phyloP scores from a whole-genome alignment of 148 eudicot genomes.

The Gaultheria prostrata region DNA sequence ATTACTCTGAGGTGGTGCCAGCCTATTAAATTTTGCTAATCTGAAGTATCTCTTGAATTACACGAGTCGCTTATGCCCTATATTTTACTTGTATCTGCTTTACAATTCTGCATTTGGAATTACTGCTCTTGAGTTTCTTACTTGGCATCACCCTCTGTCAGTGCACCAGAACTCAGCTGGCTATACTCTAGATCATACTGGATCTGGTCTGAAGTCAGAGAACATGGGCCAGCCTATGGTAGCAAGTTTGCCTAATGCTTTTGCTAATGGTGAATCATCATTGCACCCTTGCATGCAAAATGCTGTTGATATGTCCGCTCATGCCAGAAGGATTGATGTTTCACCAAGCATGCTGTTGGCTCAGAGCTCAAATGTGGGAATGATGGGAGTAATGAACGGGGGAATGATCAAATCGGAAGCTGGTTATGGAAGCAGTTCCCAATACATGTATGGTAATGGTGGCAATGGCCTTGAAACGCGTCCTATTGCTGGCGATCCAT shows the following conservation, averaged over 20 bases:
- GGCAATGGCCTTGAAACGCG: constrained; percentile 46
- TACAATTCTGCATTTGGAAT: background rate
- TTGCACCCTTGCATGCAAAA: constrained; percentile 37
- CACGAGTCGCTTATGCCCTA: background rate
- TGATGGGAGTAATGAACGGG: constrained; percentile 57
- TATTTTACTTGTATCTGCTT: background rate
- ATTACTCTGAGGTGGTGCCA: constrained; percentile 2
- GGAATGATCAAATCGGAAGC: constrained; percentile 52
- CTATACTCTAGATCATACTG: constrained; percentile 46
- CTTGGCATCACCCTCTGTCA: constrained; percentile 21
- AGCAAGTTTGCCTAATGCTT: constrained; percentile 40
- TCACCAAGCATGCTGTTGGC: constrained; percentile 43
- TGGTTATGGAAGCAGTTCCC: constrained; percentile 42
- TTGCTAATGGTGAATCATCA: constrained; percentile 52
- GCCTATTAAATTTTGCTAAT: background rate
- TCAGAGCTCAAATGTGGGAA: constrained; percentile 55
- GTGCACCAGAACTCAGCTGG: constrained; percentile 65
- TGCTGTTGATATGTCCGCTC: constrained; percentile 40
- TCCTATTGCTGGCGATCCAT: constrained; percentile 43
- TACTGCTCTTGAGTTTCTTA: background rate
- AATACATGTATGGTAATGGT: constrained; percentile 40
- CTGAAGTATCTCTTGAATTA: constrained; percentile 5
- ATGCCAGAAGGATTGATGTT: constrained; percentile 41
- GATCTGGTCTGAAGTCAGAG: constrained; percentile 47
- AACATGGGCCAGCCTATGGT: constrained; percentile 45